Evolutionary conservation across 345 rosid species (phyloP).

Genomic region (Carallia brachiata): DNA sequence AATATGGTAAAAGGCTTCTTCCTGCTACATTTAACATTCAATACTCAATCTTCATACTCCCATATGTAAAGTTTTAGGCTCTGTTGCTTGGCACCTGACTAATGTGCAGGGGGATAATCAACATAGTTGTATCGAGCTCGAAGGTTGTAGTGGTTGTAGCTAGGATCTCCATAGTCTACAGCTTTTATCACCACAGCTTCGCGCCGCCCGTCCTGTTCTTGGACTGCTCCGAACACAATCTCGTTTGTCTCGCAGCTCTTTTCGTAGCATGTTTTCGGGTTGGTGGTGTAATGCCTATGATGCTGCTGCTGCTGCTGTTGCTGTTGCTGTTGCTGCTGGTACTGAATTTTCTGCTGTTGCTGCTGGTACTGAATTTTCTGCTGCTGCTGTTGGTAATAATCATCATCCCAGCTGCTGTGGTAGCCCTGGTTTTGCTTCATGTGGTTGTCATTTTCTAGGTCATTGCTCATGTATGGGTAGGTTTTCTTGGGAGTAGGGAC

Average conservation of each 20-base stretch:
- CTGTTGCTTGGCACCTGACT: conserved; percentile 11
- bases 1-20: conserved; percentile 10
- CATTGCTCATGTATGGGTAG: conserved; percentile 47
- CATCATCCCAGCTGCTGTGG: conserved; percentile 42
- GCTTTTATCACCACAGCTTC: conserved; percentile 93
- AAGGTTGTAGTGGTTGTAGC: conserved; percentile 51
- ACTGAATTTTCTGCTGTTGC: conserved; percentile 28
- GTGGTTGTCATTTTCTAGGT: conserved; percentile 37
- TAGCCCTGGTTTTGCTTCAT: conserved; percentile 53
- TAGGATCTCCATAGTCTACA: conserved; percentile 73
- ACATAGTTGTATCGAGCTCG: conserved; percentile 63
- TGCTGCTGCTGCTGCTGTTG: conserved; percentile 44
- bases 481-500: conserved; percentile 46
- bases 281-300: conserved; percentile 40
- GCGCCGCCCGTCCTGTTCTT: conserved; percentile 77
- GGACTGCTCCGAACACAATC: conserved; percentile 91
- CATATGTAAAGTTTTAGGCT: conserved; percentile 2
- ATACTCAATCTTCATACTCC: conserved; percentile 8
- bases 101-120: conserved; percentile 44
- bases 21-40: conserved; percentile 4
- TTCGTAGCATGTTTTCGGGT: conserved; percentile 60
- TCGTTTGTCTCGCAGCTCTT: conserved; percentile 74
- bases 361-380: conserved; percentile 36
- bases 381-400: conserved; percentile 42
- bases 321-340: conserved; percentile 42